Percentiles rank a stretch among this genome's conserved stretches.
These are phyloP conservation scores for Termitomyces sp. DNA, from an alignment of 768 basidiomycete species.

Conservation along the genomic window DNA sequence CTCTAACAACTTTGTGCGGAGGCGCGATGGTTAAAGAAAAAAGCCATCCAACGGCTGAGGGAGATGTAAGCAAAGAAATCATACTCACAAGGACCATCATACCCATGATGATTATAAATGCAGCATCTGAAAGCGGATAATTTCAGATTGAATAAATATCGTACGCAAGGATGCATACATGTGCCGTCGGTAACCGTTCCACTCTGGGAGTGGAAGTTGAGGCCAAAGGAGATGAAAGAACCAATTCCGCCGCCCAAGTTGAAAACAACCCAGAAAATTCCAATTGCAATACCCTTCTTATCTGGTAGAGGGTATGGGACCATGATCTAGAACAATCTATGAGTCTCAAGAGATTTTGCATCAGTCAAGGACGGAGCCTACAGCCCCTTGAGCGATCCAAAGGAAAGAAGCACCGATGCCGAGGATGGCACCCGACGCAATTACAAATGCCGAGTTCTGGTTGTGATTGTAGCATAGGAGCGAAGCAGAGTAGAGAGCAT, in stretches of 20 bases:
- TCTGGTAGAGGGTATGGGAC: conserved; percentile 24
- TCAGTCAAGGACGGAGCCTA: not conserved
- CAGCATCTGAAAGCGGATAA: conserved; percentile 15
- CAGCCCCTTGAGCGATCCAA: conserved; percentile 24
- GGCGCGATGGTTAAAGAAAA: conserved; percentile 16
- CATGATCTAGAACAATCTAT: conserved; percentile 17
- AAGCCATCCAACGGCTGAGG: conserved; percentile 19
- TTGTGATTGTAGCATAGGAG: conserved; percentile 24
- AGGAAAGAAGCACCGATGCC: conserved; percentile 23
- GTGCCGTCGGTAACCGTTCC: conserved; percentile 24
- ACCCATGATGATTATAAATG: conserved; percentile 25
- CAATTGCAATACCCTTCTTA: conserved; percentile 21
- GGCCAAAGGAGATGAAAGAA: conserved; percentile 23
- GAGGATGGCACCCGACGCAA: conserved; percentile 21
- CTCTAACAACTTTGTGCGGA: conserved; percentile 20
- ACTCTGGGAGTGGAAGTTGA: conserved; percentile 21
- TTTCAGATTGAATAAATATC: not conserved
- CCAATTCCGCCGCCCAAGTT: conserved; percentile 24
- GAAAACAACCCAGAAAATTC: conserved; percentile 24
- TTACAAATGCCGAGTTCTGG: conserved; percentile 21
- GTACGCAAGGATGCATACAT: conserved; percentile 12
- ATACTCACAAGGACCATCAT: not conserved
- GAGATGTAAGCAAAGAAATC: not conserved
- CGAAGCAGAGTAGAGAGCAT: conserved; percentile 22
- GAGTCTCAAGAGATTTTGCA: not conserved